phyloP scores from a whole-genome alignment of 768 basidiomycete species.

The Leccinum fibrillosum region DNA sequence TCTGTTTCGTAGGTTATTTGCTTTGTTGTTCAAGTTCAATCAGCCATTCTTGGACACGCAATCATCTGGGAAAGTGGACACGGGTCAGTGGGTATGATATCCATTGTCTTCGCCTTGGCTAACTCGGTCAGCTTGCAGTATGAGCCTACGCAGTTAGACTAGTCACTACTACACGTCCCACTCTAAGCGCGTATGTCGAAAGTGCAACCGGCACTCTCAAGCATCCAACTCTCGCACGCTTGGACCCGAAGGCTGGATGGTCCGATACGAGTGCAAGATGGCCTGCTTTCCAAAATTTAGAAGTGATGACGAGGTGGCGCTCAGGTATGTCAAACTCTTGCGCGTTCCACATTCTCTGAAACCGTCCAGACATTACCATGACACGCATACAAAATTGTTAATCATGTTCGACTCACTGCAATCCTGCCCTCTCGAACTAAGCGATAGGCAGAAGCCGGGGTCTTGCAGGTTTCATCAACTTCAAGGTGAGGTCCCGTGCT shows the following conservation, averaged over 20 bases:
- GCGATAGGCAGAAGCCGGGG: constrained; percentile 98
- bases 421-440: constrained; percentile 91
- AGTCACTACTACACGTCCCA: no score
- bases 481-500: constrained; percentile 57
- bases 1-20: no score
- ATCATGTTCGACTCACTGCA: constrained; percentile 84
- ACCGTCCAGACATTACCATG: constrained; percentile 82
- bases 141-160: no score
- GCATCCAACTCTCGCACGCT: constrained; percentile 52
- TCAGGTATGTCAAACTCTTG: constrained; percentile 60
- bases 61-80: no score
- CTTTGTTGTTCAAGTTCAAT: no score
- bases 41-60: no score
- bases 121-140: no score
- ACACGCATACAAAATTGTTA: constrained; percentile 80
- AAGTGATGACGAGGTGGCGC: constrained; percentile 86
- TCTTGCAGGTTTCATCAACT: constrained; percentile 85
- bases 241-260: constrained; percentile 89
- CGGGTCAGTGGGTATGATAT: no score
- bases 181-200: constrained; percentile 46
- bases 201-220: constrained; percentile 81
- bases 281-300: constrained; percentile 95
- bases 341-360: constrained; percentile 6
- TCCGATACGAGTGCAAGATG: constrained; percentile 97
- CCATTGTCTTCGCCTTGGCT: no score